phyloP scores from a whole-genome alignment of 371 early-diverging fungal genomes.

The Dichotomocladium elegans region DNA sequence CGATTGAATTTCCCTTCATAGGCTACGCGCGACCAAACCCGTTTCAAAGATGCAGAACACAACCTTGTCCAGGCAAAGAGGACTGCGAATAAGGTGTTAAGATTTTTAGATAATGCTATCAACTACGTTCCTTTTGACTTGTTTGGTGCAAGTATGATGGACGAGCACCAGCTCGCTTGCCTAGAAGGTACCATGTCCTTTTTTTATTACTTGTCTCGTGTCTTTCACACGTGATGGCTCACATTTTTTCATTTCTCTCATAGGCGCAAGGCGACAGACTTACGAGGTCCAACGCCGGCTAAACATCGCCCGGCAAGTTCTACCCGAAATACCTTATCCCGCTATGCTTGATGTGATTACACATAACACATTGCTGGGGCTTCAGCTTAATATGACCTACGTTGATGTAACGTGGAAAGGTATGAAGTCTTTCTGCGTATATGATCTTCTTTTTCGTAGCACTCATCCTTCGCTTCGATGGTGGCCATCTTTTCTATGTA shows the following conservation, averaged over 20 bases:
- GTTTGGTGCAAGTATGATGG: constrained; percentile 33
- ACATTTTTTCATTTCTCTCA: too few species aligned
- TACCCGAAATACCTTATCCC: constrained; percentile 44
- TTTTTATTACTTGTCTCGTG: background rate
- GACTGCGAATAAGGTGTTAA: constrained; percentile 16
- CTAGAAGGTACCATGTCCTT: constrained; percentile 34
- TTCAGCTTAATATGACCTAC: constrained; percentile 22
- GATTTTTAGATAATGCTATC: constrained; percentile 20
- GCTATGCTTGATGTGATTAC: constrained; percentile 32
- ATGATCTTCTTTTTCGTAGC: background rate
- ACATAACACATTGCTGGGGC: constrained; percentile 24
- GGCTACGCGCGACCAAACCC: constrained; percentile 30
- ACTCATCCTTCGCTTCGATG: too few species aligned
- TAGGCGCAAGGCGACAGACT: constrained; percentile 9
- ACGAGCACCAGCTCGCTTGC: constrained; percentile 28
- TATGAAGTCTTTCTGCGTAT: background rate
- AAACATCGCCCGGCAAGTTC: constrained; percentile 24
- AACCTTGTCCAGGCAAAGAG: constrained; percentile 17
- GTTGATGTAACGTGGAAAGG: constrained; percentile 42
- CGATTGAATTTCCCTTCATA: too few species aligned
- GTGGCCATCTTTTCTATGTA: too few species aligned
- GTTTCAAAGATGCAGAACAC: constrained; percentile 29
- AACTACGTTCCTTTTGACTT: constrained; percentile 37
- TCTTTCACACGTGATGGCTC: too few species aligned
- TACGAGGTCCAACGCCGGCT: constrained; percentile 32